A percentile compares a stretch with the other conserved stretches of the same genome.
Evolutionary conservation across 1,284 basidiomycete genomes (phyloP).

Genomic region (Agaricales sp.): DNA sequence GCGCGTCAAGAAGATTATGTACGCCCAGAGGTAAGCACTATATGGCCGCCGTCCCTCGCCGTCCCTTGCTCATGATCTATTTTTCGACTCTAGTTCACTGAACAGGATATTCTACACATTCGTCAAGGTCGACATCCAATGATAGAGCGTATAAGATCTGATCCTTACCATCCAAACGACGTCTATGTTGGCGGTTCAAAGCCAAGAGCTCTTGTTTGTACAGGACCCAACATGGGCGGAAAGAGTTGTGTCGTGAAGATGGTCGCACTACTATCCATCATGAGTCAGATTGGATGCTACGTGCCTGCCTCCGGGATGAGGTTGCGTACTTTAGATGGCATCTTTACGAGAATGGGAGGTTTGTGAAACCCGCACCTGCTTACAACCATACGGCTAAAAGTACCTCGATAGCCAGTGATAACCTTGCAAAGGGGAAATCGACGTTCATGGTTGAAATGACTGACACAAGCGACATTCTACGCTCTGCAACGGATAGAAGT

Average conservation of each 20-base stretch:
- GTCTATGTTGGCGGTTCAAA: slow-evolving; percentile 43
- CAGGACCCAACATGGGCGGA: slow-evolving; percentile 76
- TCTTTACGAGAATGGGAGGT: slow-evolving; percentile 85
- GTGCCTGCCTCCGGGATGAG: slow-evolving; percentile 67
- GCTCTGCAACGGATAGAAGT: slow-evolving; percentile 58
- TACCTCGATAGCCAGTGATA: slow-evolving; percentile 61
- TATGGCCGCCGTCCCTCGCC: not conserved
- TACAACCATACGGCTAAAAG: slow-evolving; percentile 6
- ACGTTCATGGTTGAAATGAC: slow-evolving; percentile 96
- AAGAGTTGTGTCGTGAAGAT: slow-evolving; percentile 74
- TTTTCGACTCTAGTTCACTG: slow-evolving; percentile 31
- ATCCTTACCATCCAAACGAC: slow-evolving; percentile 76
- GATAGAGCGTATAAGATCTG: slow-evolving; percentile 65
- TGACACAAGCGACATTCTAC: slow-evolving; percentile 87
- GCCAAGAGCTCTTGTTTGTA: slow-evolving; percentile 67
- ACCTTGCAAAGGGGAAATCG: slow-evolving; percentile 73
- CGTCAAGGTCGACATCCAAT: slow-evolving; percentile 73
- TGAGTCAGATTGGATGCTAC: slow-evolving; percentile 65
- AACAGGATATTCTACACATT: slow-evolving; percentile 53
- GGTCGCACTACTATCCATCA: slow-evolving; percentile 64
- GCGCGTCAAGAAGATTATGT: slow-evolving; percentile 71
- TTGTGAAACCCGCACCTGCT: slow-evolving; percentile 6
- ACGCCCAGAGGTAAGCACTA: slow-evolving; percentile 29
- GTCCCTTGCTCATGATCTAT: not conserved
- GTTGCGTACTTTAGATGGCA: slow-evolving; percentile 73